Evolutionary conservation across 2,329 filamentous ascomycete genomes (phyloP).

Genomic region (Colletotrichum costaricense): DNA sequence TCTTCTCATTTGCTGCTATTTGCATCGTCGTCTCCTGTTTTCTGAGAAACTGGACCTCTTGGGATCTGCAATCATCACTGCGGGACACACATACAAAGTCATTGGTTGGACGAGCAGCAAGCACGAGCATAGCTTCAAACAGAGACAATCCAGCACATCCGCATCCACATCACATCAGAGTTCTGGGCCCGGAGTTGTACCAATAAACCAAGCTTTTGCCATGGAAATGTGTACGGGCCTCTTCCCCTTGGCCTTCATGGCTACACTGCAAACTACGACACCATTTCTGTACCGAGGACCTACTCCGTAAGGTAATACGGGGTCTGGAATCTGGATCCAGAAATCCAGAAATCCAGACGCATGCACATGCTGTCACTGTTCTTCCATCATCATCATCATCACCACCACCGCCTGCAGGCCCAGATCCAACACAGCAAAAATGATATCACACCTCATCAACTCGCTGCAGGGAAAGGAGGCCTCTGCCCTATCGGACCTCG

Average conservation of each 20-base stretch:
- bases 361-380: constrained; percentile 19
- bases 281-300: constrained; percentile 7
- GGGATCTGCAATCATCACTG: constrained; percentile 1
- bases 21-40: background rate
- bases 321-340: background rate
- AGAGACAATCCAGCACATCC: background rate
- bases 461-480: constrained; percentile 7
- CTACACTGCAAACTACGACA: background rate
- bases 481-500: constrained; percentile 9
- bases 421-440: background rate
- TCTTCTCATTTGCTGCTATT: background rate
- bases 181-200: constrained; percentile 21
- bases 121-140: background rate
- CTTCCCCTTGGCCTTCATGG: background rate
- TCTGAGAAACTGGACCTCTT: background rate
- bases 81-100: background rate
- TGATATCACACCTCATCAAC: constrained; percentile 31
- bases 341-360: constrained; percentile 1
- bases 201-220: constrained; percentile 31
- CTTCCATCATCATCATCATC: constrained; percentile 13
- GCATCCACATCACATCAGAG: background rate
- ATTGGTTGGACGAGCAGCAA: background rate
- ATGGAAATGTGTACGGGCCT: constrained; percentile 22
- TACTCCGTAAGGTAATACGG: background rate
- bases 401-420: background rate